These are phyloP conservation scores for Cryptomeria japonica DNA, from an alignment of 75 land plant species.

Conservation along the genomic window DNA sequence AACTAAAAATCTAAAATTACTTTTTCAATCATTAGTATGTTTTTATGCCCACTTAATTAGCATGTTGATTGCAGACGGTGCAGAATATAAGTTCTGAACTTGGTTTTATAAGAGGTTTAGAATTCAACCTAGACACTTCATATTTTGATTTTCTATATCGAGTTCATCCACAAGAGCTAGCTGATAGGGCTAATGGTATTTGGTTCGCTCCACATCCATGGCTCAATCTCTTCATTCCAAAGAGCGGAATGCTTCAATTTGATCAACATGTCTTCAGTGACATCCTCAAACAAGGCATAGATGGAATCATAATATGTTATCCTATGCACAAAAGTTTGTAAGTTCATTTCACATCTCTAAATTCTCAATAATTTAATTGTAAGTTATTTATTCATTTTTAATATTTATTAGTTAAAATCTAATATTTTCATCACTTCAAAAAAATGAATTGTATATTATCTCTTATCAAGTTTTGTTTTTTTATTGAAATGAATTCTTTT, in stretches of 20 bases:
- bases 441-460: not conserved
- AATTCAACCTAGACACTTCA: conserved; percentile 5
- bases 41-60: too few relatives aligned
- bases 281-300: conserved; percentile 9
- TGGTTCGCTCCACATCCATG: conserved; percentile 25
- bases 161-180: conserved; percentile 9
- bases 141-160: conserved; percentile 26
- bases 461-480: not conserved
- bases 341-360: not conserved
- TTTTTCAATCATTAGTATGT: too few relatives aligned
- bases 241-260: conserved; percentile 6
- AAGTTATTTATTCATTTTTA: too few relatives aligned
- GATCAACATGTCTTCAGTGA: not conserved
- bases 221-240: conserved; percentile 21
- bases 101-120: conserved; percentile 5
- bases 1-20: too few relatives aligned
- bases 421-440: not conserved
- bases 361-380: not conserved
- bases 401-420: too few relatives aligned
- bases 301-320: conserved; percentile 19
- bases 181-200: not conserved
- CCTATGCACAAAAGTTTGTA: conserved; percentile 17
- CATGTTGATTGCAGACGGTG: not conserved
- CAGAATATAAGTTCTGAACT: not conserved
- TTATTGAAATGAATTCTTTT: not conserved